A percentile compares a stretch with the other conserved stretches of the same genome.
phyloP scores from a whole-genome alignment of 2,329 filamentous ascomycete genomes.

The Didymella exigua region DNA sequence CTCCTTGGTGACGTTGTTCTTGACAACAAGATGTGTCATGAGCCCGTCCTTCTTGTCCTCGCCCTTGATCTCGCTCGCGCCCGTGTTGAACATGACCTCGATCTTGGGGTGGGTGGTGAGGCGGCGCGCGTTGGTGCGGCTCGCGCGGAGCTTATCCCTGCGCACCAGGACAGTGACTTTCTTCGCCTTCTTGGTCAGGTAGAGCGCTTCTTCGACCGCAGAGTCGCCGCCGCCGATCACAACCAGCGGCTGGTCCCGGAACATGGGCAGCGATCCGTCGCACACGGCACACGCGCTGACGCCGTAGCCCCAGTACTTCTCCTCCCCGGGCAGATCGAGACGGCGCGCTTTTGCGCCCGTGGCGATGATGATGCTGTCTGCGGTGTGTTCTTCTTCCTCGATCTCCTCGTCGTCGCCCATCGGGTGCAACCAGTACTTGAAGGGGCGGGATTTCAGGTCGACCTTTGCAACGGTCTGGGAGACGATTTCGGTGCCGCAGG shows the following conservation, averaged over 20 bases:
- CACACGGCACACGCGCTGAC: constrained; percentile 97
- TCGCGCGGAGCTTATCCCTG: constrained; percentile 82
- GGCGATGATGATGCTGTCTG: constrained; percentile 90
- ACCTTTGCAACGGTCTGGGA: constrained; percentile 90
- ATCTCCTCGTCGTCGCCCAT: constrained; percentile 80
- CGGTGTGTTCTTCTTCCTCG: constrained; percentile 76
- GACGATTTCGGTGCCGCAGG: constrained; percentile 91
- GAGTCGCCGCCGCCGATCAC: constrained; percentile 98
- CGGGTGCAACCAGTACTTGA: constrained; percentile 77
- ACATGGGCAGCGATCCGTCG: constrained; percentile 95
- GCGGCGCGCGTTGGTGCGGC: constrained; percentile 88
- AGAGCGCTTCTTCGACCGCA: constrained; percentile 95
- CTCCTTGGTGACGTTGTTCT: constrained; percentile 75
- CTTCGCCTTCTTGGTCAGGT: constrained; percentile 95
- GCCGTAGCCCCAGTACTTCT: constrained; percentile 96
- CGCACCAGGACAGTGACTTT: constrained; percentile 94
- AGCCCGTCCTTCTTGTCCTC: constrained; percentile 74
- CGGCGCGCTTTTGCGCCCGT: constrained; percentile 92
- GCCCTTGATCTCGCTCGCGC: constrained; percentile 82
- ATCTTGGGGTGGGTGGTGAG: constrained; percentile 85
- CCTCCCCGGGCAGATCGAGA: constrained; percentile 82
- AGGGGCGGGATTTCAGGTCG: constrained; percentile 81
- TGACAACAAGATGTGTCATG: constrained; percentile 86
- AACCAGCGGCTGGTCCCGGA: constrained; percentile 91
- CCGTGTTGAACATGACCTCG: constrained; percentile 84